Conservation (phyloP, 805 yeast species). For the Yamadazyma laniorum region DNA sequence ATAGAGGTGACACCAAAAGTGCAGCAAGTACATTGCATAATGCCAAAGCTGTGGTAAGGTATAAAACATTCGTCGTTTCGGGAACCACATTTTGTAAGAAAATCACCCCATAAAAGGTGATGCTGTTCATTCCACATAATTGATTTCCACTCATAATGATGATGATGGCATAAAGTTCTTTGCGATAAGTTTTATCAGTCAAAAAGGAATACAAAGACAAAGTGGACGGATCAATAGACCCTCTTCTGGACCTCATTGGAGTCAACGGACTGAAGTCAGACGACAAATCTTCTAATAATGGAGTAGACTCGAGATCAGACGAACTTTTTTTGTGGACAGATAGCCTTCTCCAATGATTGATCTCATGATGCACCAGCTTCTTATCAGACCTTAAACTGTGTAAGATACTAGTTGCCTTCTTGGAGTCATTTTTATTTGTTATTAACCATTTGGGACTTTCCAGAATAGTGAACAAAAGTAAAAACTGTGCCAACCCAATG, state of each 20-base stretch:
- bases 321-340: constrained; percentile 4
- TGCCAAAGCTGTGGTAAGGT: constrained; percentile 71
- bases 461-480: constrained; percentile 30
- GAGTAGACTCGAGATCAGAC: constrained; percentile 8
- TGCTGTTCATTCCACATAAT: constrained; percentile 80
- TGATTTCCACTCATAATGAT: constrained; percentile 40
- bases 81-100: constrained; percentile 70
- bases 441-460: constrained; percentile 46
- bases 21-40: constrained; percentile 70
- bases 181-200: constrained; percentile 17
- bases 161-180: constrained; percentile 28
- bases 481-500: constrained; percentile 28
- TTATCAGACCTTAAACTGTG: constrained; percentile 29
- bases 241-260: constrained; percentile 14
- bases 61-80: constrained; percentile 22
- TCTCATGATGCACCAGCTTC: constrained; percentile 30
- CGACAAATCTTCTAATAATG: constrained; percentile 11
- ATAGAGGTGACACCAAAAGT: constrained; percentile 60
- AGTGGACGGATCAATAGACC: constrained; percentile 30
- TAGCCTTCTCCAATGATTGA: constrained; percentile 36
- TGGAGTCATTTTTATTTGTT: constrained; percentile 26
- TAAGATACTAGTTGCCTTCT: constrained; percentile 28
- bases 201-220: constrained; percentile 18
- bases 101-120: constrained; percentile 86
- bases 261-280: constrained; percentile 4